Evolutionary conservation across 805 yeast genomes (phyloP).

Genomic region (Priceomyces fermenticarens): DNA sequence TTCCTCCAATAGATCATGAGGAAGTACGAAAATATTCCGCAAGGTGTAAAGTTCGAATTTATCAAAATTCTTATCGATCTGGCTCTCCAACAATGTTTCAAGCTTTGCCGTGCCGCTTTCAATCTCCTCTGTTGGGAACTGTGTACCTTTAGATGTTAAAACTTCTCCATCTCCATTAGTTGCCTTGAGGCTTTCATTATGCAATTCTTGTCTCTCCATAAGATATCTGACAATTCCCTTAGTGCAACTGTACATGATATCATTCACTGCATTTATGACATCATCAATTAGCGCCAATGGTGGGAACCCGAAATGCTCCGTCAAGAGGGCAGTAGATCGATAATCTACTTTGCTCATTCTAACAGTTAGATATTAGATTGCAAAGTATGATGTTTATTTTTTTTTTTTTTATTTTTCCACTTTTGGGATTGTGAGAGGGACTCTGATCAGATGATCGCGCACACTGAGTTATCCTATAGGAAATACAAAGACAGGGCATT

Average conservation of each 20-base stretch:
- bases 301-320: slow-evolving; percentile 84
- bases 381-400: slow-evolving; percentile 1
- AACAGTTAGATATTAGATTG: neutral
- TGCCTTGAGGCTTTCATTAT: slow-evolving; percentile 14
- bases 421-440: too few species aligned
- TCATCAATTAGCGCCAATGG: slow-evolving; percentile 84
- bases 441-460: too few species aligned
- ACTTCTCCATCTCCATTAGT: slow-evolving; percentile 7
- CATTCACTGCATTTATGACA: slow-evolving; percentile 83
- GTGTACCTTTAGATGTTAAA: slow-evolving; percentile 14
- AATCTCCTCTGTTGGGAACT: slow-evolving; percentile 49
- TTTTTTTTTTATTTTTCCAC: neutral
- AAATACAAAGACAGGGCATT: too few species aligned
- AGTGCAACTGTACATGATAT: slow-evolving; percentile 76
- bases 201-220: slow-evolving; percentile 27
- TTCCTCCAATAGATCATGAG: slow-evolving; percentile 56
- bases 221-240: slow-evolving; percentile 72
- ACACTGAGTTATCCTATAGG: too few species aligned
- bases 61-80: slow-evolving; percentile 81
- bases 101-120: slow-evolving; percentile 76
- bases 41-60: slow-evolving; percentile 78
- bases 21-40: slow-evolving; percentile 72
- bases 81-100: slow-evolving; percentile 70
- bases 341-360: slow-evolving; percentile 18
- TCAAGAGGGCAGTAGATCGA: slow-evolving; percentile 46